Evolutionary conservation across 2,329 filamentous ascomycete species (phyloP).

Genomic region (Septoria petroselini): DNA sequence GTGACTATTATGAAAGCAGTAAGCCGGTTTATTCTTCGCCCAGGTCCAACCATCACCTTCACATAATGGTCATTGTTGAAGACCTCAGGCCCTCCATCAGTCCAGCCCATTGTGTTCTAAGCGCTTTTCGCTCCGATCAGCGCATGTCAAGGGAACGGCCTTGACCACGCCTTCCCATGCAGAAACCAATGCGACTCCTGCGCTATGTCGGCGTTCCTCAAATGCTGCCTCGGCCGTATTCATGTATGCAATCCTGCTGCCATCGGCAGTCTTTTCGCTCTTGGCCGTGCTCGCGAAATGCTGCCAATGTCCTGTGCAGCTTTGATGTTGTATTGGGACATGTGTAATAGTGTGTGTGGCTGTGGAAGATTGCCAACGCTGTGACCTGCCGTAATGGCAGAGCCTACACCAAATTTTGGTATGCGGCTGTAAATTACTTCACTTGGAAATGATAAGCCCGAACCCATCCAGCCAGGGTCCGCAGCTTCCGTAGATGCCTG

Average conservation of each 20-base stretch:
- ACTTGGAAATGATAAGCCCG: constrained; percentile 63
- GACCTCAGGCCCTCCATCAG: no score
- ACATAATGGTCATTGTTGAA: no score
- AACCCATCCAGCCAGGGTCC: constrained; percentile 82
- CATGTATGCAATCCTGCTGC: constrained; percentile 16
- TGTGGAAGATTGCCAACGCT: background rate
- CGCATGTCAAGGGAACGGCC: background rate
- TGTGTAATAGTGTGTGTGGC: background rate
- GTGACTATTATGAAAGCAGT: no score
- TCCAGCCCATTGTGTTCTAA: constrained; percentile 6
- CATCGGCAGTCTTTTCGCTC: constrained; percentile 6
- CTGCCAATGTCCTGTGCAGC: background rate
- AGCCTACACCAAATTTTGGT: background rate
- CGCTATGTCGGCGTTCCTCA: background rate
- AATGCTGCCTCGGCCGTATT: background rate
- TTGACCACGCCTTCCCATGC: background rate
- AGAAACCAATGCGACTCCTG: background rate
- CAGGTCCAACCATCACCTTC: no score
- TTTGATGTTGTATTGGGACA: background rate
- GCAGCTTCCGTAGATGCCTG: constrained; percentile 79
- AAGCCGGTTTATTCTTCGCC: no score
- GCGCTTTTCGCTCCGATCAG: background rate
- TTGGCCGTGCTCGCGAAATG: constrained; percentile 2
- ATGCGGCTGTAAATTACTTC: constrained; percentile 5
- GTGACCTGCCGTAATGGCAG: background rate